A percentile compares a stretch with the other conserved stretches of the same genome.
These are phyloP conservation scores for Myriosclerotinia scirpicola DNA, from an alignment of 2,329 filamentous ascomycete genomes.

Conservation along the genomic window DNA sequence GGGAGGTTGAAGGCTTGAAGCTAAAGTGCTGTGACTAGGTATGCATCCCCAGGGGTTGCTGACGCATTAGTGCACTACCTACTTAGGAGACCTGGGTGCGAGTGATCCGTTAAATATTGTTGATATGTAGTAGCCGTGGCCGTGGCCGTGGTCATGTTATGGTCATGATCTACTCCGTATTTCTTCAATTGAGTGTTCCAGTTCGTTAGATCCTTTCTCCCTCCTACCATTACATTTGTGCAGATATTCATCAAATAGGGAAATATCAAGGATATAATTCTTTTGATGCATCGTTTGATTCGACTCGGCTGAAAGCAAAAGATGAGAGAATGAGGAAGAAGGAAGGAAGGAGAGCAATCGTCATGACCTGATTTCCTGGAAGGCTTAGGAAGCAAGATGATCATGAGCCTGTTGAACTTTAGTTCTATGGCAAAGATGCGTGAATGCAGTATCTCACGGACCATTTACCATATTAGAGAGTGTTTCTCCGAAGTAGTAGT, in stretches of 20 bases:
- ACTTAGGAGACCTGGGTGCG: neutral
- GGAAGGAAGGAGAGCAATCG: neutral
- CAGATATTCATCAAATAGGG: constrained; percentile 1
- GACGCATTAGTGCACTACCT: neutral
- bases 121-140: too few relatives aligned
- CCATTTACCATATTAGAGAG: constrained; percentile 18
- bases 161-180: neutral
- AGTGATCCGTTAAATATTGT: neutral
- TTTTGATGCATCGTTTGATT: neutral
- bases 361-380: neutral
- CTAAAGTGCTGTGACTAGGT: neutral
- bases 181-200: neutral
- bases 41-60: constrained; percentile 14
- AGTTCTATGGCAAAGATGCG: constrained; percentile 1
- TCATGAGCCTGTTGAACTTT: constrained; percentile 15
- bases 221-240: neutral
- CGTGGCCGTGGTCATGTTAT: neutral
- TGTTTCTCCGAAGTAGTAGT: neutral
- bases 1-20: constrained; percentile 19
- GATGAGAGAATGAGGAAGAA: neutral
- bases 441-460: constrained; percentile 17
- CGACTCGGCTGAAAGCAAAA: neutral
- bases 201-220: neutral
- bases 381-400: constrained; percentile 3
- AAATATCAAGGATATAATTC: neutral